Evolutionary conservation across 2,329 filamentous ascomycete species (phyloP).

Genomic region (Taxawa tesnikishii): DNA sequence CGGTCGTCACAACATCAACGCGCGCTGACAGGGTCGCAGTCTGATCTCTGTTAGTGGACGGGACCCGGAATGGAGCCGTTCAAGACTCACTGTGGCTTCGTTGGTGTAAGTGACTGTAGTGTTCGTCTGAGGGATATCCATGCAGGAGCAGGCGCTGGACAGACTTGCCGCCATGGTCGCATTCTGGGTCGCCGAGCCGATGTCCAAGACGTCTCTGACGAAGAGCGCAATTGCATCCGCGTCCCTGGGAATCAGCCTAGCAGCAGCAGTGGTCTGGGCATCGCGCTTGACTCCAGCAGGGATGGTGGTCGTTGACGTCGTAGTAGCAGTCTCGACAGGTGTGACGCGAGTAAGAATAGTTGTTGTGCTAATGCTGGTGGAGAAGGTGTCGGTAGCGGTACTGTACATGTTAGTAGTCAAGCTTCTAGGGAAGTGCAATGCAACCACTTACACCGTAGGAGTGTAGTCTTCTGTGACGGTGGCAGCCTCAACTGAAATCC

Average conservation of each 20-base stretch:
- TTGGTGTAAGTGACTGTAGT: constrained; percentile 16
- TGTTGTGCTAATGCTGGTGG: constrained; percentile 11
- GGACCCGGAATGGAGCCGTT: too few species aligned
- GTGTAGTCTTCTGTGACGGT: constrained; percentile 15
- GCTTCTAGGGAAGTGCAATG: too few species aligned
- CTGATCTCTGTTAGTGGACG: constrained; percentile 2
- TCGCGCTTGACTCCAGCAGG: constrained; percentile 10
- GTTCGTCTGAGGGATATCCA: constrained; percentile 11
- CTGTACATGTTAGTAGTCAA: constrained; percentile 4
- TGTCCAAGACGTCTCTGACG: too few species aligned
- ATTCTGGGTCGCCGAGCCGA: constrained; percentile 4
- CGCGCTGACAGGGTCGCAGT: constrained; percentile 8
- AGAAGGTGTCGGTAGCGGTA: constrained; percentile 9
- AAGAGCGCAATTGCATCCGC: too few species aligned
- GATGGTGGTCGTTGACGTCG: constrained; percentile 6
- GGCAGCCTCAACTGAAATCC: constrained; percentile 2
- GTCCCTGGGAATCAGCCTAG: too few species aligned
- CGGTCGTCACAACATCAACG: constrained; percentile 10
- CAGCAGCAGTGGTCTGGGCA: too few species aligned
- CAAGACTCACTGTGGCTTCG: constrained; percentile 9
- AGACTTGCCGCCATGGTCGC: constrained; percentile 7
- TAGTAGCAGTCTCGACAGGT: constrained; percentile 14
- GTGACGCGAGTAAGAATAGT: constrained; percentile 10
- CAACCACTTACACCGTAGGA: constrained; percentile 17
- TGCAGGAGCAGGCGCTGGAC: constrained; percentile 21